Base-by-base conservation (phyloP, 108 stramenopile species). In the Licmophora abbreviata region DNA sequence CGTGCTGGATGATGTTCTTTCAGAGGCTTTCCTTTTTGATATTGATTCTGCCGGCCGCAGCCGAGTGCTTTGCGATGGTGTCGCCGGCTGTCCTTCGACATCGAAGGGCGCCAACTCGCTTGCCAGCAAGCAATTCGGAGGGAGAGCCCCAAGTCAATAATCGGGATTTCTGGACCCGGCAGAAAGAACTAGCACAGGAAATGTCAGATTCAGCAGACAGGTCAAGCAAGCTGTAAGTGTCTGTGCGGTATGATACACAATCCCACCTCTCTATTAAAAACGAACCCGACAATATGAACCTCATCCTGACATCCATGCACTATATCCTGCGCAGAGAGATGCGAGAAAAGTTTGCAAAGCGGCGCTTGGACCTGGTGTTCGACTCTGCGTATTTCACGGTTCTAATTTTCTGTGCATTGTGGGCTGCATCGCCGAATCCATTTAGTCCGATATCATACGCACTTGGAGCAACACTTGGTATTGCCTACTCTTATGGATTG, bases 401-500 rank as follows among this genome's bases (percentile, higher is more conserved):
- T n/a, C 42, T 87, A 21, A 76, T 92, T 27, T 79, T 71, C n/a
- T 63, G 71, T 28, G 20, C 66, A 7, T 44, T 87, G 15, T 92
- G 90, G 90, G 4, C 71, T 0, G 32, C 54, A 7, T 67, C 45
- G 27, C 37, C 73, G 28, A 79, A 82, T 56, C 79, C 85, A 6
- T 83, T 83, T 51, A 61, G 77, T 8, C 28, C 85, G 1, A 24
- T 87, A 15, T 87, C 85, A 1, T 92, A 80, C 42, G 53, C 68
- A 2, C 73, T 87, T 66, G 90, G 90, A n/a, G 67, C 85, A 22
- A 26, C 65, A 14, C 71, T 77, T 45, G 90, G 90, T 17, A 58
- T 81, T 33, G 83, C 85, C 3, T 92, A 92, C 56, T 56, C 82
- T 0, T 92, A 85, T 54, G 90, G 85, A 1, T 55, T 92, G 46